A percentile compares a stretch with the other conserved stretches of the same genome.
Conservation (phyloP, 441 rosid genomes). For the Erysimum cheiri region DNA sequence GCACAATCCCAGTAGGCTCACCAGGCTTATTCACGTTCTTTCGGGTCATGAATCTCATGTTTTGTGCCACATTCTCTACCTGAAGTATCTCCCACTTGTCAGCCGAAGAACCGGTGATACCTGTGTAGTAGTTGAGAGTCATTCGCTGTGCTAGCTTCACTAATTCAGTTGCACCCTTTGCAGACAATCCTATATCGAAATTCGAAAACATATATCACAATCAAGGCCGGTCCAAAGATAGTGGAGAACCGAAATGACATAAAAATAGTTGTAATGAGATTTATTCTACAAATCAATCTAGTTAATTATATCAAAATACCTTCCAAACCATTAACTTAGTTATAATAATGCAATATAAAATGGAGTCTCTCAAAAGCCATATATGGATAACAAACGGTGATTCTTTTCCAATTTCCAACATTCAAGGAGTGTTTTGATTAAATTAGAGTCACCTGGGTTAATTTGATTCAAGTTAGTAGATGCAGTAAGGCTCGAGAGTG, state of each 20-base stretch:
- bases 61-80: conserved; percentile 39
- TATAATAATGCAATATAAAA: too few relatives aligned
- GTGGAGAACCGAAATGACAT: background rate
- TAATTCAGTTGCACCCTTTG: conserved; percentile 46
- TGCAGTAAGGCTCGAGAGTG: conserved; percentile 34
- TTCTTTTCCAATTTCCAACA: background rate
- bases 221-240: background rate
- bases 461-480: conserved; percentile 26
- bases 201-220: conserved; percentile 10
- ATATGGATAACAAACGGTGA: too few relatives aligned
- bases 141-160: conserved; percentile 58
- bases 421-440: background rate
- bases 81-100: conserved; percentile 50
- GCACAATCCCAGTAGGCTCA: conserved; percentile 46
- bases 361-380: too few relatives aligned
- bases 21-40: conserved; percentile 46
- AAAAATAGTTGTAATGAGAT: background rate
- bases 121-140: conserved; percentile 49
- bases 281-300: background rate
- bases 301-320: background rate
- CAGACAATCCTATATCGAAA: conserved; percentile 45
- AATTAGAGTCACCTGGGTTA: conserved; percentile 41
- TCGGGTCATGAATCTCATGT: conserved; percentile 47
- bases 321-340: too few relatives aligned
- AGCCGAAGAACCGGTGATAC: conserved; percentile 46